Evolutionary conservation across 2,329 filamentous ascomycete species (phyloP).

Genomic region (Fusarium fracticaudum): DNA sequence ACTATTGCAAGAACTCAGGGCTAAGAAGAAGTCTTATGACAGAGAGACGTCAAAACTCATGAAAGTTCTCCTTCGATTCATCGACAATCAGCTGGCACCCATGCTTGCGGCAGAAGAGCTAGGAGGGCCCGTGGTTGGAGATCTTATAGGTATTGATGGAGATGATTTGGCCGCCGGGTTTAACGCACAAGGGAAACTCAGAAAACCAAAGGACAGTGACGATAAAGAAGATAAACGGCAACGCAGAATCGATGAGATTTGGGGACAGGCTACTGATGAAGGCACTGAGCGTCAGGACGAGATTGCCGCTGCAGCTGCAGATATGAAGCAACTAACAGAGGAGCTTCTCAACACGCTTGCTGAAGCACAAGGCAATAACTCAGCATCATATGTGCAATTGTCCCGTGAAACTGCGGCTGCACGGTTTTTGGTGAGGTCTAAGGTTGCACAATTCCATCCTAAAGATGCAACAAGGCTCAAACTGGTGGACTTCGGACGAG

Average conservation of each 20-base stretch:
- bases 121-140: constrained; percentile 83
- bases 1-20: constrained; percentile 67
- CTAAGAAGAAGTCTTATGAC: constrained; percentile 69
- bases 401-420: constrained; percentile 69
- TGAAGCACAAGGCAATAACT: constrained; percentile 63
- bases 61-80: constrained; percentile 73
- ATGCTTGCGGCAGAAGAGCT: constrained; percentile 87
- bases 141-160: constrained; percentile 71
- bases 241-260: constrained; percentile 71
- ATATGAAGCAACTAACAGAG: constrained; percentile 70
- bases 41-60: constrained; percentile 69
- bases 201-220: constrained; percentile 54
- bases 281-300: constrained; percentile 53
- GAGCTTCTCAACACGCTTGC: constrained; percentile 67
- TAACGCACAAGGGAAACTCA: constrained; percentile 66
- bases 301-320: constrained; percentile 60
- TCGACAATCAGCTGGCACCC: constrained; percentile 73
- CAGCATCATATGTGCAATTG: constrained; percentile 67
- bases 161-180: constrained; percentile 69
- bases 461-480: constrained; percentile 68
- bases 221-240: constrained; percentile 62
- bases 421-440: constrained; percentile 71
- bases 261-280: constrained; percentile 53
- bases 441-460: constrained; percentile 73
- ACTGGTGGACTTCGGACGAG: constrained; percentile 71